phyloP scores from a whole-genome alignment of 2,329 filamentous ascomycete species.

The Blastomyces parvus region DNA sequence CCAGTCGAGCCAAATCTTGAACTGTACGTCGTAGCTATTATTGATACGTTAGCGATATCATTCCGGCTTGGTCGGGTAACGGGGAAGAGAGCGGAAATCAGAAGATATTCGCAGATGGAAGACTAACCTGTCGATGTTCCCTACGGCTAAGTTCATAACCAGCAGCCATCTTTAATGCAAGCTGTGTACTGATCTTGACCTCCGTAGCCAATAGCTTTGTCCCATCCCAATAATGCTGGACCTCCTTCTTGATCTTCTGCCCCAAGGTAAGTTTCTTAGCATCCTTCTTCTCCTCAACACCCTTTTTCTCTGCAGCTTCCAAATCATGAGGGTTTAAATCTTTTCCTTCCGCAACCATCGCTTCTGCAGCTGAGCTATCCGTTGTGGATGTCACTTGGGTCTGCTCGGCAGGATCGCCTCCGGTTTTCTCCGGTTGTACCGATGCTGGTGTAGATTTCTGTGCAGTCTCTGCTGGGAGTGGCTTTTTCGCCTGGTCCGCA shows the following conservation, averaged over 20 bases:
- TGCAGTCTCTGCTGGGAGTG: slow-evolving; percentile 41
- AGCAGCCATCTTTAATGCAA: slow-evolving; percentile 94
- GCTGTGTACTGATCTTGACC: slow-evolving; percentile 79
- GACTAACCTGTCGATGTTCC: slow-evolving; percentile 68
- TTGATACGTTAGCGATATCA: slow-evolving; percentile 3
- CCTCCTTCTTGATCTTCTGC: slow-evolving; percentile 93
- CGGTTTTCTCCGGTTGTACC: slow-evolving; percentile 16
- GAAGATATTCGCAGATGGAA: not conserved
- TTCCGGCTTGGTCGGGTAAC: slow-evolving; percentile 5
- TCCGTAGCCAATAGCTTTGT: slow-evolving; percentile 90
- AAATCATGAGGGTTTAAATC: slow-evolving; percentile 19
- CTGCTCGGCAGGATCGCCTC: not conserved
- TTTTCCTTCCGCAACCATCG: slow-evolving; percentile 25
- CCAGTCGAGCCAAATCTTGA: slow-evolving; percentile 80
- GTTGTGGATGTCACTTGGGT: not conserved
- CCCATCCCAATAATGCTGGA: slow-evolving; percentile 93
- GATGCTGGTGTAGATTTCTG: slow-evolving; percentile 8
- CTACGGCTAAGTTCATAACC: slow-evolving; percentile 92
- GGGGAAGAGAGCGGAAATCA: not conserved
- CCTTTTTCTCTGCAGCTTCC: slow-evolving; percentile 41
- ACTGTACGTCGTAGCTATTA: slow-evolving; percentile 71
- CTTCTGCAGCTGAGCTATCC: slow-evolving; percentile 26
- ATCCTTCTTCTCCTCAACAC: slow-evolving; percentile 57
- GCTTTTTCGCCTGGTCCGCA: slow-evolving; percentile 79
- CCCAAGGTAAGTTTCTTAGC: slow-evolving; percentile 78